These are phyloP conservation scores for Monosporascus ibericus DNA, from an alignment of 2,329 filamentous ascomycete genomes.

Conservation along the genomic window DNA sequence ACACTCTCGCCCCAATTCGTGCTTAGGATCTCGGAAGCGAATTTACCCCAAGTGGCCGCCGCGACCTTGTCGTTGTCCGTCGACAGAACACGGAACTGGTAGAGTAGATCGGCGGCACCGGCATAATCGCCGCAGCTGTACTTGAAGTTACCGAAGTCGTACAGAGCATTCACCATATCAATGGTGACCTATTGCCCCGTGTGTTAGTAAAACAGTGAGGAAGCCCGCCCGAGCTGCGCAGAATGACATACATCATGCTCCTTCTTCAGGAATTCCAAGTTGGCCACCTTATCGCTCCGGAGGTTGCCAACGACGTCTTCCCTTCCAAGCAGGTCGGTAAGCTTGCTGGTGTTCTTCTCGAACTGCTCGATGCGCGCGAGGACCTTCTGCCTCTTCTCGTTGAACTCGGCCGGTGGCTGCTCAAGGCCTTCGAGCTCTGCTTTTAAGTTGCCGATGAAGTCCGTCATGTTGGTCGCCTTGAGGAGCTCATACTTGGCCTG, in stretches of 20 bases:
- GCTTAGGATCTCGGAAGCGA: slow-evolving; percentile 90
- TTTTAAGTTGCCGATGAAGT: slow-evolving; percentile 90
- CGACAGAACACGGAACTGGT: slow-evolving; percentile 95
- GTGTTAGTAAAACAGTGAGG: slow-evolving; percentile 6
- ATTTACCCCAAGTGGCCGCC: slow-evolving; percentile 94
- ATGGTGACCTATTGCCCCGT: slow-evolving; percentile 64
- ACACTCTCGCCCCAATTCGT: slow-evolving; percentile 92
- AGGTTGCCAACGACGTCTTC: slow-evolving; percentile 88
- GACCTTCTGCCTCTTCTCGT: slow-evolving; percentile 84
- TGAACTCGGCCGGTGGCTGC: slow-evolving; percentile 76
- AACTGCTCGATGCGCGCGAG: slow-evolving; percentile 75
- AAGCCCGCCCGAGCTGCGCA: background rate
- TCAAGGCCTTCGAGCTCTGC: slow-evolving; percentile 79
- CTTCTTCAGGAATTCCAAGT: slow-evolving; percentile 97
- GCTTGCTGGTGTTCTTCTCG: slow-evolving; percentile 82
- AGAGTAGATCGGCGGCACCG: slow-evolving; percentile 84
- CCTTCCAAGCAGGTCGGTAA: slow-evolving; percentile 78
- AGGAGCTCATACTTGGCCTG: slow-evolving; percentile 89
- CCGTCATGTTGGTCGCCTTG: slow-evolving; percentile 97
- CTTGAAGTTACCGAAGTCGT: slow-evolving; percentile 94
- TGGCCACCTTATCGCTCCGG: slow-evolving; percentile 94
- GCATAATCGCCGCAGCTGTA: slow-evolving; percentile 95
- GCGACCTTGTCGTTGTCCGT: slow-evolving; percentile 98
- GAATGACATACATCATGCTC: slow-evolving; percentile 69
- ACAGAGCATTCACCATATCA: slow-evolving; percentile 93